Base-by-base conservation (phyloP, 148 eudicot species). In the Cornus controversa region DNA sequence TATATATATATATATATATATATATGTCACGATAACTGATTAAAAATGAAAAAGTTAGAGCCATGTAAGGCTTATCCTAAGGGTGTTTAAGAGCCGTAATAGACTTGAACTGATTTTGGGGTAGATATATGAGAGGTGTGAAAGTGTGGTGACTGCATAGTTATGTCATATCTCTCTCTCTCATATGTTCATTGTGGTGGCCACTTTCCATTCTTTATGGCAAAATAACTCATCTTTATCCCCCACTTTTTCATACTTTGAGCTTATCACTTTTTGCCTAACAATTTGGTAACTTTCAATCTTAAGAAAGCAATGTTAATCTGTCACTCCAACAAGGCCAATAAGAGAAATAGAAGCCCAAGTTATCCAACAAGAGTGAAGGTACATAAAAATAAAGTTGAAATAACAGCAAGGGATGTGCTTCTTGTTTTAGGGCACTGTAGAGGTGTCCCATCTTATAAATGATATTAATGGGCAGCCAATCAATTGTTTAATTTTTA, bases 271-370 rank as follows among this genome's bases (percentile, higher is more conserved):
- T 78, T 78, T 78, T 71, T 64, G 70, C 75, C 76, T 8, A 78
- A 78, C 71, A 7, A 31, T 71, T 65, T 71, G 80, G 80, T 54
- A 71, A 66, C 57, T 78, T 25, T 71, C 75, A 71, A 78, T 23
- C 69, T 60, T 20, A 63, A 42, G 45, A 78, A 78, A 71, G 69
- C 63, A 27, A 71, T 27, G 34, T 31, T 29, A 71, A 71, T 78
- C 50, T 62, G 11, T 58, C 16, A 54, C 64, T 60, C 22, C 22
- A 3, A 36, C 24, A 60, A 13, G 66, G 29, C 76, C 37, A 50
- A 13, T 71, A 71, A 71, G 47, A 24, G 70, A 47, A 66, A 18
- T 34, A 20, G 18, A 63, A 60, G 76, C 20, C 28, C 60, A 2
- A 45, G 66, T 62, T 37, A 74, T 62, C 31, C 34, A 31, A 31